These are phyloP conservation scores for Populus nigra DNA, from an alignment of 345 rosid genomes.

Conservation along the genomic window DNA sequence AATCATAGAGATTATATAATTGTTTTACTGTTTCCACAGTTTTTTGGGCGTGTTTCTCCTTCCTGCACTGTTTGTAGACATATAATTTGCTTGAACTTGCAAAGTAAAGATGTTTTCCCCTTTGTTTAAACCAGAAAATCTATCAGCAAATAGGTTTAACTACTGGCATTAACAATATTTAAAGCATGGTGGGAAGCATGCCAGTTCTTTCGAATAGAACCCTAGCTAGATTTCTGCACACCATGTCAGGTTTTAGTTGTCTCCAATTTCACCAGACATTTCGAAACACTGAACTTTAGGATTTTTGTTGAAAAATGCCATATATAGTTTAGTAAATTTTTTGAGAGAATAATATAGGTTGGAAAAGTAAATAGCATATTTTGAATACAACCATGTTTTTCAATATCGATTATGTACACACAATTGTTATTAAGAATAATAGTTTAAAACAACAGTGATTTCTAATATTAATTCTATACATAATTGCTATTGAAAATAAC, in stretches of 20 bases:
- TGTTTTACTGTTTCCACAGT: background rate
- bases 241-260: background rate
- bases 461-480: too few species aligned
- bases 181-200: background rate
- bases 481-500: too few species aligned
- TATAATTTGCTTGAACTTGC: background rate
- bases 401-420: too few species aligned
- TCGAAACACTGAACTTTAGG: background rate
- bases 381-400: too few species aligned
- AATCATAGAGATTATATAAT: background rate
- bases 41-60: background rate
- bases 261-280: background rate
- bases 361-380: too few species aligned
- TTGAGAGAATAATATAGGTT: too few species aligned
- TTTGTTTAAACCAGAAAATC: background rate
- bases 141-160: background rate
- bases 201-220: background rate
- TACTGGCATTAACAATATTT: background rate
- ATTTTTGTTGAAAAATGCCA: too few species aligned
- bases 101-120: background rate
- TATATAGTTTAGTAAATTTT: too few species aligned
- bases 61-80: background rate
- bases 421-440: too few species aligned
- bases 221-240: background rate
- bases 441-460: too few species aligned